Evolutionary conservation across 176 grass and related monocot species (phyloP).

Genomic region (Panicum miliaceum): DNA sequence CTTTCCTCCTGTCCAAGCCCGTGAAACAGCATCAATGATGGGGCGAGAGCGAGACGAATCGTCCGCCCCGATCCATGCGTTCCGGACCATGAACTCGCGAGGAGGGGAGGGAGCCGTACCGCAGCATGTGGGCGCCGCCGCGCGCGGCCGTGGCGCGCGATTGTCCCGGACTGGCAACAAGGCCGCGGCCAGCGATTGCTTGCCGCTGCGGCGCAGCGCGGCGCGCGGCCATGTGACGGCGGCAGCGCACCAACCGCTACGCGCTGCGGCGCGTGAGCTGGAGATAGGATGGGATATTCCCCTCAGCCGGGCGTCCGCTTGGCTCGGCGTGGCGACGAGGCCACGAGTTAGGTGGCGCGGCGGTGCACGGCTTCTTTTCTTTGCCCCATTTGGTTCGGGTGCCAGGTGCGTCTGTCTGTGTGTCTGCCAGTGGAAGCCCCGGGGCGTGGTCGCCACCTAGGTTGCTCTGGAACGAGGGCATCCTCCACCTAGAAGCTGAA

Average conservation of each 20-base stretch:
- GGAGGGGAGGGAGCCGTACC: not conserved
- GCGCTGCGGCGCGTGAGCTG: conserved; percentile 22
- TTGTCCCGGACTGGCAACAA: no score
- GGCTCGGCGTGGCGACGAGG: not conserved
- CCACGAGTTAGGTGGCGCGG: not conserved
- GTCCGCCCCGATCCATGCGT: not conserved
- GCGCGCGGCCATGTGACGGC: conserved; percentile 16
- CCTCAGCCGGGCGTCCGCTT: conserved; percentile 23
- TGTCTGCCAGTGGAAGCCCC: no score
- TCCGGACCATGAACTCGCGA: not conserved
- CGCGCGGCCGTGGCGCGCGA: no score
- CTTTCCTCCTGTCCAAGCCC: not conserved
- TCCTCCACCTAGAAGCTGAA: no score
- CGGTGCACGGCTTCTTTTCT: not conserved
- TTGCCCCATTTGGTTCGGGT: not conserved
- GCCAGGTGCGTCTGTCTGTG: not conserved
- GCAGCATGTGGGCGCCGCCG: not conserved
- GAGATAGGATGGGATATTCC: conserved; percentile 30
- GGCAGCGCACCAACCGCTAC: conserved; percentile 31
- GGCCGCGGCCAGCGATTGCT: no score
- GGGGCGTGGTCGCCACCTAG: no score
- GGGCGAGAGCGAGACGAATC: not conserved
- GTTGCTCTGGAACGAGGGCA: no score
- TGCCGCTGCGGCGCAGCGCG: no score
- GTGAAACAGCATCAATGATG: conserved; percentile 27